A percentile compares a stretch with the other conserved stretches of the same genome.
Conservation (phyloP, 2,329 filamentous ascomycete genomes). For the Apiospora hydei region DNA sequence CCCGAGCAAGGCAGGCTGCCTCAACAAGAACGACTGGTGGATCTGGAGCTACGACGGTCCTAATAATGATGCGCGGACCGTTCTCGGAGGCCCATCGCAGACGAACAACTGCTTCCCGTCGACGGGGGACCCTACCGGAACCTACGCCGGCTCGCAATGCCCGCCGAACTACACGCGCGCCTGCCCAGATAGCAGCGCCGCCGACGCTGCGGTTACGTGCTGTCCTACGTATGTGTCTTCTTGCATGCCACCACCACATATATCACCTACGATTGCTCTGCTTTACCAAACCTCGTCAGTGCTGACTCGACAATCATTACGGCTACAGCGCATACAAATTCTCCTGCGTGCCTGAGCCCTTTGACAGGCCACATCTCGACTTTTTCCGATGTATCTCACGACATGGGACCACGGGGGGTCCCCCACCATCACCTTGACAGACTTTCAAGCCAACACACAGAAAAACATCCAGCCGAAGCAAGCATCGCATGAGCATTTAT, state of each 20-base stretch:
- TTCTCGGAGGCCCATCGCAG: slow-evolving; percentile 37
- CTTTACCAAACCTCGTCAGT: not conserved
- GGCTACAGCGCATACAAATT: not conserved
- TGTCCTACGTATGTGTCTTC: slow-evolving; percentile 33
- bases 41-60: slow-evolving; percentile 31
- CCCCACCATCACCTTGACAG: not conserved
- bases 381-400: not conserved
- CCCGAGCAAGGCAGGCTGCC: not conserved
- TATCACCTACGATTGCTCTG: too few species aligned
- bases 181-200: slow-evolving; percentile 25
- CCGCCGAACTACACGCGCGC: slow-evolving; percentile 36
- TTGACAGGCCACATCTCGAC: not conserved
- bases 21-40: slow-evolving; percentile 32
- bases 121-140: slow-evolving; percentile 30
- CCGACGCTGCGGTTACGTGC: slow-evolving; percentile 33
- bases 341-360: not conserved
- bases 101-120: slow-evolving; percentile 35
- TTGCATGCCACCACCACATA: not conserved
- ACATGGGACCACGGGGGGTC: not conserved
- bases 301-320: not conserved
- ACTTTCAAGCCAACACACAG: not conserved
- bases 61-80: slow-evolving; percentile 32
- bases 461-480: not conserved
- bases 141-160: slow-evolving; percentile 33
- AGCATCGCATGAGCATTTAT: not conserved